Evolutionary conservation across 495 filamentous ascomycete species (phyloP), one percentile per base, ranked within the genome.

Genomic region (Tuber umbilicatum): DNA sequence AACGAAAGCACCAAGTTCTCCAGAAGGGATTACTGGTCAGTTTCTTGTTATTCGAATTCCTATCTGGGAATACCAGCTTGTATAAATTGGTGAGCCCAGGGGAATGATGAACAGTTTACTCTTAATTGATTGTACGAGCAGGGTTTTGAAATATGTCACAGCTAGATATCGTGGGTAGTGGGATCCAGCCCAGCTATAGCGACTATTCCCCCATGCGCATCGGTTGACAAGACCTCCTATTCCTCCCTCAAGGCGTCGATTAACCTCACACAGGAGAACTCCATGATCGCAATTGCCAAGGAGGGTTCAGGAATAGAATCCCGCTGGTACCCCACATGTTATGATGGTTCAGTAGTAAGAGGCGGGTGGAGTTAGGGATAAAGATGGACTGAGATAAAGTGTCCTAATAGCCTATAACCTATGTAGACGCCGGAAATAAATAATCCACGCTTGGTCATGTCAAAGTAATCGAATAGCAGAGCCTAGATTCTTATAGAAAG

Each of bases 1-100:
- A 10, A 74, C 39, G 50, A 69, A 55, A 88, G 47, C 50, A 27
- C 23, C 10, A 60, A 14, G n/a, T 27, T 60, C 50, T 60, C n/a
- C 7, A 60, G n/a, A 60, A 60, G 50, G 16, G 10, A 31, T 60
- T 60, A 12, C 50, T 60, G n/a, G 50, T 60, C 12, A 16, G 50
- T 60, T 31, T 9, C 50, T 31, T 31, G 50, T 9, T 60, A 31
- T 31, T 27, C 47, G 23, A 10, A 7, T 2, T 3, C 31, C 31
- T 27, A 14, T 31, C 31, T 50, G 21, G 45, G 50, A 60, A 60
- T 60, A 40, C 39, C 39, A 40, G 39, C 10, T 14, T 60, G n/a
- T 31, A 16, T n/a, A 31, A 60, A 60, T 14, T 10, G 4, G n/a
- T 31, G n/a, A 27, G 3, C 6, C n/a, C 1, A 5, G 17, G 5